A percentile compares a stretch with the other conserved stretches of the same genome.
These are phyloP conservation scores for Vanderwaltozyma verrucispora DNA, from an alignment of 805 yeast species.

Conservation along the genomic window DNA sequence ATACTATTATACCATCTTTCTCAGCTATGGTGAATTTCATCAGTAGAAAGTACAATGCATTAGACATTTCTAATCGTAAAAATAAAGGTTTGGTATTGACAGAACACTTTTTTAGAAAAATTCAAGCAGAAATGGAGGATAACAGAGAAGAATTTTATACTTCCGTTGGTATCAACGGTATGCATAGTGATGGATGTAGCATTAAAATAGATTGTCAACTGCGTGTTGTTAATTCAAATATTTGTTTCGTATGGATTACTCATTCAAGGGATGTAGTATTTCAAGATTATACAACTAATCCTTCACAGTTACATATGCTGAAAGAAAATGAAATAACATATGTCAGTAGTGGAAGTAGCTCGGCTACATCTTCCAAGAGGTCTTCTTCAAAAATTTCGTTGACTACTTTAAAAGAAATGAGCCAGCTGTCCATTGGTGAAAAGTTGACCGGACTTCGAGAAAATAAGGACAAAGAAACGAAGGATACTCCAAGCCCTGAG, in stretches of 20 bases:
- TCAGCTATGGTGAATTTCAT: slow-evolving; percentile 29
- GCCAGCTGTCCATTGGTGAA: slow-evolving; percentile 1
- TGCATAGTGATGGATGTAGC: slow-evolving; percentile 56
- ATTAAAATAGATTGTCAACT: slow-evolving; percentile 71
- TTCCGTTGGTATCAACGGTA: slow-evolving; percentile 59
- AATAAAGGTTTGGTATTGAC: slow-evolving; percentile 68
- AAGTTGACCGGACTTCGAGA: neutral
- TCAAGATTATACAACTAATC: slow-evolving; percentile 27
- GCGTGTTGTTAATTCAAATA: slow-evolving; percentile 50
- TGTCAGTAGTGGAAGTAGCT: slow-evolving; percentile 21
- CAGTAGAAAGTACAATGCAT: slow-evolving; percentile 28
- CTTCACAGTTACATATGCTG: slow-evolving; percentile 32
- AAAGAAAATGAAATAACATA: slow-evolving; percentile 29
- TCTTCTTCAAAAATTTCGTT: slow-evolving; percentile 16
- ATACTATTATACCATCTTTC: slow-evolving; percentile 55
- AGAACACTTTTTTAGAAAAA: slow-evolving; percentile 79
- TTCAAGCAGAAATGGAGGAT: slow-evolving; percentile 38
- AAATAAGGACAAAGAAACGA: neutral
- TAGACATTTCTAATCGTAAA: slow-evolving; percentile 32
- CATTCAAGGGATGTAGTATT: slow-evolving; percentile 48
- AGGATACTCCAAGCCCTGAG: neutral
- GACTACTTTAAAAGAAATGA: slow-evolving; percentile 11
- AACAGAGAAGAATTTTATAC: slow-evolving; percentile 43
- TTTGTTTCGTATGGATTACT: slow-evolving; percentile 74
- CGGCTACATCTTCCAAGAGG: slow-evolving; percentile 20